Conservation (phyloP, 2,329 filamentous ascomycete genomes). For the Trichoderma koningiopsis region DNA sequence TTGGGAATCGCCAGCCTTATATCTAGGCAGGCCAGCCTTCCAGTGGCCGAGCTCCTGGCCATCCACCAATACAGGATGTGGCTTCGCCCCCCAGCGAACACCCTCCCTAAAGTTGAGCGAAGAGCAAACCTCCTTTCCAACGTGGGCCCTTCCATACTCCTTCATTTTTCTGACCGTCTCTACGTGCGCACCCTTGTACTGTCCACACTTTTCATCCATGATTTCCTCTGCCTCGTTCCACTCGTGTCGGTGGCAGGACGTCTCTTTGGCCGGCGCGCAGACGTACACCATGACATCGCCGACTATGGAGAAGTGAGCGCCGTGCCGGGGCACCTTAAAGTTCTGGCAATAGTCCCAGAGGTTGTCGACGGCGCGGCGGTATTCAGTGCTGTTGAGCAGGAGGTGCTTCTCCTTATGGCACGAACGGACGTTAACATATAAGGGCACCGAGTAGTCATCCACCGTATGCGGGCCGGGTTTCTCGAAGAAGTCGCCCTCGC, state of each 20-base stretch:
- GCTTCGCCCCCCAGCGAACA: not conserved
- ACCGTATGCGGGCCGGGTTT: not conserved
- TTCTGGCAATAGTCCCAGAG: not conserved
- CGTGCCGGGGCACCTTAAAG: not conserved
- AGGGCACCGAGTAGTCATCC: slow-evolving; percentile 5
- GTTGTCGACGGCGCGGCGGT: not conserved
- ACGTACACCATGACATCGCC: slow-evolving; percentile 4
- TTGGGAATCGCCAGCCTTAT: not conserved
- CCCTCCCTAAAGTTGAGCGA: not conserved
- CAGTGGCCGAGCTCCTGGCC: not conserved
- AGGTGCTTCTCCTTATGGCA: not conserved
- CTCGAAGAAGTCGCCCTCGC: not conserved
- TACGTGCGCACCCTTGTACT: not conserved
- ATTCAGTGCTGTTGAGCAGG: slow-evolving; percentile 6
- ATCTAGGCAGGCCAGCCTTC: not conserved
- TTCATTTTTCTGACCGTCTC: not conserved
- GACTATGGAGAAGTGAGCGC: slow-evolving; percentile 5
- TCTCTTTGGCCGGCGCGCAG: not conserved
- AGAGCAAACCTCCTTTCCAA: not conserved
- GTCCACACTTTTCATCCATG: not conserved
- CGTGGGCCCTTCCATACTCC: slow-evolving; percentile 5
- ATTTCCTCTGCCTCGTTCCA: not conserved
- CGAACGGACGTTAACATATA: not conserved
- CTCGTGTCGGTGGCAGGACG: slow-evolving; percentile 7
- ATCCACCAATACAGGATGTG: not conserved